Evolutionary conservation across 2,329 filamentous ascomycete genomes (phyloP), one percentile per base, ranked within the genome.

Genomic region (Phialemoniopsis sp.): DNA sequence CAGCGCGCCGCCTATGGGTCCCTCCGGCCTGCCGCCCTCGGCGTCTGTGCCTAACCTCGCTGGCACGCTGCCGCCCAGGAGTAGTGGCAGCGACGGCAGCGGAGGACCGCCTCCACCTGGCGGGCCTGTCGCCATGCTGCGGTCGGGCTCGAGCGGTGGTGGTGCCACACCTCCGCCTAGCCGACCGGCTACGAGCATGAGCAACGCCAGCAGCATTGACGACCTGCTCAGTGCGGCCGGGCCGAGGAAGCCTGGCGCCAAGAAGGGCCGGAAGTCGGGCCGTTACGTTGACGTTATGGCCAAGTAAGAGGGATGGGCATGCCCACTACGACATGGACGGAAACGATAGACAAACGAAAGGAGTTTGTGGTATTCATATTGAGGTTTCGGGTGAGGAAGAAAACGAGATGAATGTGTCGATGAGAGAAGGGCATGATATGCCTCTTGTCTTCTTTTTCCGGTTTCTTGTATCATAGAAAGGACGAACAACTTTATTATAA

Each of bases 221-320:
- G 93, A 98, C 59, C 68, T 98, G 46, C 69, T 98, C 16, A 87
- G 87, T 5, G 82, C 85, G 5, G 79, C 85, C 4, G 78, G 73
- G 21, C 77, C 85, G 14, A 77, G 87, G 47, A 90, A 86, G 52
- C 68, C 72, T 5, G 73, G 73, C 1, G 66, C 55, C 48, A 86
- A 80, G 60, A 88, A 85, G 60, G 71, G 78, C 53, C 88, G 89
- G 70, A 95, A 89, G 72, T 81, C 84, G 16, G 85, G 89, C 21
- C 73, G 90, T 19, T 98, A 98, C 70, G 83, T 98, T 21, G 93
- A 98, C 73, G 89, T 98, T 44, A 96, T 97, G 89, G 86, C 85
- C 9, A 83, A 87, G 55, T 76, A 64, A 34, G 29, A 29, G 16
- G 13, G 19, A n/a, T 13, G 21, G 7, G n/a, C n/a, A n/a, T n/a